A percentile compares a stretch with the other conserved stretches of the same genome.
phyloP scores from a whole-genome alignment of 345 rosid genomes.

The Laguncularia racemosa region DNA sequence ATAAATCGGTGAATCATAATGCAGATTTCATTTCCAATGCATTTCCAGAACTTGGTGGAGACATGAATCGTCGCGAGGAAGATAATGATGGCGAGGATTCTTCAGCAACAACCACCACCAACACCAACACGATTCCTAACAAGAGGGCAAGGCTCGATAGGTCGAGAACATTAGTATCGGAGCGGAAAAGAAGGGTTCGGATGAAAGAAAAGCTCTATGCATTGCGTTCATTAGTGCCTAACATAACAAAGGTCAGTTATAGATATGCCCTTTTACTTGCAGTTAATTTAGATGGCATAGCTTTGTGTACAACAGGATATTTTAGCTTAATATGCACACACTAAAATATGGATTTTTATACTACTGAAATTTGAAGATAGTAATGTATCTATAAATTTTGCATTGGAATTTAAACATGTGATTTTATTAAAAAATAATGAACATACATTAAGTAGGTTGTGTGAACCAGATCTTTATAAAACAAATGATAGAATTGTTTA shows the following conservation, averaged over 20 bases:
- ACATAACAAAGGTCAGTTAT: conserved; percentile 68
- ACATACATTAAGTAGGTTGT: too few relatives aligned
- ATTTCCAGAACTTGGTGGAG: conserved; percentile 30
- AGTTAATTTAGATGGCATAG: too few relatives aligned
- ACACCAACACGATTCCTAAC: conserved; percentile 13
- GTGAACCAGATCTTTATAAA: too few relatives aligned
- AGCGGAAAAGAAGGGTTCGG: conserved; percentile 57
- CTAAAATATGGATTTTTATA: too few relatives aligned
- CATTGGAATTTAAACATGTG: too few relatives aligned
- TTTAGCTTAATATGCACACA: too few relatives aligned
- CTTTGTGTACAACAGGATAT: too few relatives aligned
- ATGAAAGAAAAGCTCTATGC: conserved; percentile 92
- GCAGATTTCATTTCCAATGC: conserved; percentile 21
- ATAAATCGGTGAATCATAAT: conserved; percentile 17
- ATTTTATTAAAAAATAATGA: too few relatives aligned
- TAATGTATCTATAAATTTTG: too few relatives aligned
- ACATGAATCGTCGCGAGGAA: conserved; percentile 21
- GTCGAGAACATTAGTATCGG: conserved; percentile 67
- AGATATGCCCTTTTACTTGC: background rate
- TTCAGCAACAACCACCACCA: conserved; percentile 45
- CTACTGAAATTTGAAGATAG: too few relatives aligned
- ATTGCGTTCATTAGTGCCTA: conserved; percentile 80
- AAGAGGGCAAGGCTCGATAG: conserved; percentile 49
- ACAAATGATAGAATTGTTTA: too few relatives aligned
- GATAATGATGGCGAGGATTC: conserved; percentile 42